These are phyloP conservation scores for Candida tropicalis DNA, from an alignment of 1,139 yeast genomes.

Conservation along the genomic window DNA sequence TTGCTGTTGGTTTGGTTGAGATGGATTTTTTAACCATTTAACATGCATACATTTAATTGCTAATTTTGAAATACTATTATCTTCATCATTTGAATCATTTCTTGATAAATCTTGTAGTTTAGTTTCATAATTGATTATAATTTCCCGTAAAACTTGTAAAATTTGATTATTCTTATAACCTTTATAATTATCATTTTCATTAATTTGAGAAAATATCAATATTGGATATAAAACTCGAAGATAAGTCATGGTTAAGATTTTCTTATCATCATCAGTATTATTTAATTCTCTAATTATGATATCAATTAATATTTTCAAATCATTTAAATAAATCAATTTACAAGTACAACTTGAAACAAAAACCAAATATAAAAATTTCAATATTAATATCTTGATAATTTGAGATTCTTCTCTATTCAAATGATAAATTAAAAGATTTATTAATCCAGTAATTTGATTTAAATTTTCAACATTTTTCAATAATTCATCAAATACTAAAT, in stretches of 20 bases:
- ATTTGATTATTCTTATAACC: slow-evolving; percentile 63
- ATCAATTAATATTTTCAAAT: slow-evolving; percentile 82
- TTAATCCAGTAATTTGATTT: slow-evolving; percentile 36
- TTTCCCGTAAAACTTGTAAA: slow-evolving; percentile 49
- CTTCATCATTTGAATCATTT: slow-evolving; percentile 21
- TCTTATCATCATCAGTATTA: slow-evolving; percentile 59
- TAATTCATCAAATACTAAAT: slow-evolving; percentile 52
- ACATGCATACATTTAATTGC: slow-evolving; percentile 65
- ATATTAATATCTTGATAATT: slow-evolving; percentile 73
- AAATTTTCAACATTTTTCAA: slow-evolving; percentile 24
- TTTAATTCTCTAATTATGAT: slow-evolving; percentile 79
- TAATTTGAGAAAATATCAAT: slow-evolving; percentile 65
- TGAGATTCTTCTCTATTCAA: slow-evolving; percentile 79
- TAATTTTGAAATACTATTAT: slow-evolving; percentile 54
- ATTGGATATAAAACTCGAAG: slow-evolving; percentile 76
- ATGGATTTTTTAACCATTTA: slow-evolving; percentile 59
- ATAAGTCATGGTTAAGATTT: slow-evolving; percentile 66
- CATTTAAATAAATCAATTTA: slow-evolving; percentile 79
- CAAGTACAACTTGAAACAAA: slow-evolving; percentile 68
- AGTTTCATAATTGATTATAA: slow-evolving; percentile 32
- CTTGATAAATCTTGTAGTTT: slow-evolving; percentile 1
- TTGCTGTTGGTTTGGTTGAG: too few species aligned
- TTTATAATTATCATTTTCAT: slow-evolving; percentile 35
- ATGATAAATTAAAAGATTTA: slow-evolving; percentile 49
- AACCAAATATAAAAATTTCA: slow-evolving; percentile 74